Base-by-base conservation (phyloP, 192 early-diverging fungal species). In the Podila minutissima region DNA sequence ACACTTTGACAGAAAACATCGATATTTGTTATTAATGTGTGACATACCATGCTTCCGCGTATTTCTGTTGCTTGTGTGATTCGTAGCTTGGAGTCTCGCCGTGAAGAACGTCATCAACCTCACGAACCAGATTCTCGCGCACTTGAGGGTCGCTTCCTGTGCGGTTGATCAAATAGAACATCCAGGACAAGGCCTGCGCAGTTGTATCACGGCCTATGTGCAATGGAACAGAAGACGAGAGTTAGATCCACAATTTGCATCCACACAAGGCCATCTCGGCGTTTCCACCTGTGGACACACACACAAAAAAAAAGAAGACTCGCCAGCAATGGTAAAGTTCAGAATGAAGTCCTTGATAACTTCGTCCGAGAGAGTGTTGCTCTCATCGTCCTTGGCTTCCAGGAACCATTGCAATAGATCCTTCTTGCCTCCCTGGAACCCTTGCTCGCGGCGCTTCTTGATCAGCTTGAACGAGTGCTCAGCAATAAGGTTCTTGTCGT, bases 131-230 rank as follows among this genome's bases (percentile, higher is more conserved):
- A 12, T 22, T 69, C 15, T 69, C 41, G 13, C 74, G 37, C 13
- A 72, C 29, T 4, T 51, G 26, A 3, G 79, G 78, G 62, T 86
- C 59, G 37, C 69, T 64, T 41, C 72, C 63, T 15, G 90, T 69
- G 7, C 73, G 51, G 62, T 71, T 22, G 5, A 72, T 13, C 31
- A 83, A 48, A 58, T 75, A 86, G 22, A 89, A 65, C 51, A 88
- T 83, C 88, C 91, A 91, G 24, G 81, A 64, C 17, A 91, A 69
- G 13, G 73, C 66, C 28, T 72, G 82, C n/a, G 93, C 82, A 35
- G 90, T 89, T 48, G 89, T 82, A 79, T 90, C 83, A 62, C 90
- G 75, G 26, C 82, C 82, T 46, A 46, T 15, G 1, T 46, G 41
- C 41, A 2, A 46, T 17, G 12, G 41, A 1, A 11, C 10, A 59